These are phyloP conservation scores for Claviceps sorghi DNA, from an alignment of 2,329 filamentous ascomycete genomes.

Conservation along the genomic window DNA sequence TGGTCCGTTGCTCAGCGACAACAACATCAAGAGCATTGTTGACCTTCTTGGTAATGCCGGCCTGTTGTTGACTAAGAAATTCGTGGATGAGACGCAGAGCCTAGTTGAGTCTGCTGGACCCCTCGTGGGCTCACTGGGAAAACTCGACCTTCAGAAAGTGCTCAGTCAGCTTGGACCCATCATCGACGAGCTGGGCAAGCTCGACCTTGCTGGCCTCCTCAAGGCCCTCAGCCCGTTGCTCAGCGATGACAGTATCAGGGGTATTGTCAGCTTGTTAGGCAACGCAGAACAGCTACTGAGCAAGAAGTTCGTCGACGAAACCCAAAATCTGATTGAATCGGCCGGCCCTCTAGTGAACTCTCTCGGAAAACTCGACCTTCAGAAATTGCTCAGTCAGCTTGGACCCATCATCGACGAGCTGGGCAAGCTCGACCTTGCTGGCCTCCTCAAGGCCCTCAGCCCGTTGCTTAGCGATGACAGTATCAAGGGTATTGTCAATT, in stretches of 20 bases:
- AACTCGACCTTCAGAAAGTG: conserved; percentile 18
- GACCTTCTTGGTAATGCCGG: background rate
- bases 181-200: conserved; percentile 14
- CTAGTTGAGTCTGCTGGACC: conserved; percentile 10
- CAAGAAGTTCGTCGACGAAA: conserved; percentile 17
- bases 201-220: conserved; percentile 17
- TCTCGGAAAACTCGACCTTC: conserved; percentile 20
- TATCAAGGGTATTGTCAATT: conserved; percentile 17
- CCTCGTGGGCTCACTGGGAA: conserved; percentile 18
- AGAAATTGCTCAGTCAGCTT: conserved; percentile 17
- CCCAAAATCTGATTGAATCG: conserved; percentile 15
- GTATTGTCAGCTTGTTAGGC: conserved; percentile 19
- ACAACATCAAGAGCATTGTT: conserved; percentile 4
- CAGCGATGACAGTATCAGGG: conserved; percentile 18
- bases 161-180: conserved; percentile 20
- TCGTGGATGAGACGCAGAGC: background rate
- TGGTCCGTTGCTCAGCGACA: conserved; percentile 13
- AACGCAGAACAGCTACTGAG: conserved; percentile 19
- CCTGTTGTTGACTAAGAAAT: background rate
- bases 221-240: conserved; percentile 15
- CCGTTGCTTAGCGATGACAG: conserved; percentile 19
- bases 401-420: conserved; percentile 17
- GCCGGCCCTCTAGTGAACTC: conserved; percentile 19
- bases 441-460: conserved; percentile 14
- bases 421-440: conserved; percentile 18